Percentiles rank a stretch among this genome's conserved stretches.
Conservation (phyloP, 1,139 yeast genomes). For the Nadsonia starkeyi-henricii region DNA sequence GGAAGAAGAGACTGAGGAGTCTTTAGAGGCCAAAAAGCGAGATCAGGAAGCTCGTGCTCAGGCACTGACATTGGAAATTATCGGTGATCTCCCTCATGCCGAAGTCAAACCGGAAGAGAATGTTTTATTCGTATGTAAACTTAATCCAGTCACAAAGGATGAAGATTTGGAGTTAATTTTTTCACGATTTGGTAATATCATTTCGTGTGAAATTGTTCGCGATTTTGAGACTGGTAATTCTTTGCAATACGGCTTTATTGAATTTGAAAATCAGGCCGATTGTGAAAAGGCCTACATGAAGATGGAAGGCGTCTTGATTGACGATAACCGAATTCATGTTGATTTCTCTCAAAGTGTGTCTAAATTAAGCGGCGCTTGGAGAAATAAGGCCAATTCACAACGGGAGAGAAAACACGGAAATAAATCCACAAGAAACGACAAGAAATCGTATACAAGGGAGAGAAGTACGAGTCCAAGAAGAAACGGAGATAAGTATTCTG, state of each 20-base stretch:
- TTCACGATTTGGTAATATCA: constrained; percentile 43
- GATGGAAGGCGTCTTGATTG: constrained; percentile 48
- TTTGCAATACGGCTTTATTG: constrained; percentile 49
- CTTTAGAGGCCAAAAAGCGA: constrained; percentile 12
- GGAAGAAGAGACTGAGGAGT: constrained; percentile 17
- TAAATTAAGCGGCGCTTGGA: constrained; percentile 13
- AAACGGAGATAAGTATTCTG: not conserved
- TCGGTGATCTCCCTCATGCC: constrained; percentile 53
- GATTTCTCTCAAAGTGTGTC: constrained; percentile 51
- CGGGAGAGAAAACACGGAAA: constrained; percentile 9
- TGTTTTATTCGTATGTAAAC: constrained; percentile 47
- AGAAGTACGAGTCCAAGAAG: constrained; percentile 5
- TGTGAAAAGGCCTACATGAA: constrained; percentile 49
- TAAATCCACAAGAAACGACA: not conserved
- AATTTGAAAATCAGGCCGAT: constrained; percentile 32
- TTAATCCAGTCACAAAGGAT: constrained; percentile 45
- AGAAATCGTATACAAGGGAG: not conserved
- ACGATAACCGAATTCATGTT: constrained; percentile 49
- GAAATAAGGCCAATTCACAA: constrained; percentile 10
- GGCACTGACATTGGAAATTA: constrained; percentile 47
- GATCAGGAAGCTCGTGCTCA: constrained; percentile 31
- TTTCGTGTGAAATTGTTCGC: constrained; percentile 35
- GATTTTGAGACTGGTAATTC: constrained; percentile 37
- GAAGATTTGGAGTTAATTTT: constrained; percentile 43
- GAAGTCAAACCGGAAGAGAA: constrained; percentile 47